A percentile compares a stretch with the other conserved stretches of the same genome.
Conservation (phyloP, 2,329 filamentous ascomycete genomes). For the Exutisphaerella laricina region DNA sequence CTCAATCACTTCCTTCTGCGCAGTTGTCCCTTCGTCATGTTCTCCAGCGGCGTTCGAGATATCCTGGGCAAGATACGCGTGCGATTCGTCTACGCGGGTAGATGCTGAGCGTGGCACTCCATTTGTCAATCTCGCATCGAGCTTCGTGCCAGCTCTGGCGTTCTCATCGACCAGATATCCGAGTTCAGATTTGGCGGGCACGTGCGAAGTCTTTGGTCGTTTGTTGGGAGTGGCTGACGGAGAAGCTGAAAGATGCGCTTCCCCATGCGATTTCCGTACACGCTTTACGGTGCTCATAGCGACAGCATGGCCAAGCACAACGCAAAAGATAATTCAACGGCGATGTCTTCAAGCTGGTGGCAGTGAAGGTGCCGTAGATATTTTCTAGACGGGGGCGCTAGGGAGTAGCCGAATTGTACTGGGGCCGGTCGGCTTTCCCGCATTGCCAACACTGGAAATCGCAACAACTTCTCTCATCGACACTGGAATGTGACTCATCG, state of each 20-base stretch:
- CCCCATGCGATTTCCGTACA: constrained; percentile 26
- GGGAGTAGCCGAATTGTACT: too few relatives aligned
- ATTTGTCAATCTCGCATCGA: constrained; percentile 47
- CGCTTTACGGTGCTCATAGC: constrained; percentile 35
- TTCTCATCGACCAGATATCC: constrained; percentile 34
- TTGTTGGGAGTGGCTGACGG: constrained; percentile 27
- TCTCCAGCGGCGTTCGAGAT: constrained; percentile 13
- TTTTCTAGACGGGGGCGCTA: too few relatives aligned
- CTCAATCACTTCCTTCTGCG: constrained; percentile 37
- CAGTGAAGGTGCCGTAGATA: too few relatives aligned
- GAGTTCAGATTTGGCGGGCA: constrained; percentile 27
- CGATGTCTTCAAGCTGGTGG: too few relatives aligned
- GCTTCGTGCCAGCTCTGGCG: constrained; percentile 33
- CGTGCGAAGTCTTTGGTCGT: constrained; percentile 32
- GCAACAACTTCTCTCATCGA: too few relatives aligned
- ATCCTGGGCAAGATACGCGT: constrained; percentile 45
- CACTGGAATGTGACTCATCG: too few relatives aligned
- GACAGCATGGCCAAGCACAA: constrained; percentile 22
- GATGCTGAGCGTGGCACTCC: constrained; percentile 48
- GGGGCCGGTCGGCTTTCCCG: too few relatives aligned
- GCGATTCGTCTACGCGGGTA: constrained; percentile 53
- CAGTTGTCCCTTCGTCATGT: constrained; percentile 39
- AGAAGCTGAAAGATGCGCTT: constrained; percentile 23
- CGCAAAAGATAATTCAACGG: too few relatives aligned
- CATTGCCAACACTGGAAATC: too few relatives aligned